Base-by-base conservation (phyloP, 176 grass and related monocot species). In the Rhynchospora breviuscula region DNA sequence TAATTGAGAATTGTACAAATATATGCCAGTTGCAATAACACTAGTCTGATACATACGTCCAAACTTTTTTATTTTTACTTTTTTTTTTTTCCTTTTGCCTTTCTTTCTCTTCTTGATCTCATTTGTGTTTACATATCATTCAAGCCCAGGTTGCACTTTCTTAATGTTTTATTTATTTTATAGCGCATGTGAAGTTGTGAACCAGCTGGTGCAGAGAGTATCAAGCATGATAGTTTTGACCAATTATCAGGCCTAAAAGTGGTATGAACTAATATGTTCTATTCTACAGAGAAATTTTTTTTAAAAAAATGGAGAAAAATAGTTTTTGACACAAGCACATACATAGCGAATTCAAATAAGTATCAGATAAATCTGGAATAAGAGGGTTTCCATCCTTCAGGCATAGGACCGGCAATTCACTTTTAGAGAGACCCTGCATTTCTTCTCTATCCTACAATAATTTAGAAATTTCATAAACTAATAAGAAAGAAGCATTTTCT, bases 351-450 rank as follows among this genome's bases (percentile, higher is more conserved):
- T 93, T 86, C 85, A 95, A 83, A 86, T 90, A 90, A 80, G 71
- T 69, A 87, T 89, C 93, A 18, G 93, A 93, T 85, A 93, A 74
- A 88, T 98, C 96, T 73, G 92, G 96, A 90, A 98, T 90, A 78
- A 86, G 89, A 91, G 91, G 93, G 64, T 94, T 98, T 60, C 87
- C 84, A 87, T 90, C 89, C 85, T 87, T 95, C 78, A 98, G 81
- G 77, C 96, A 98, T 26, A 95, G 71, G 57, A 95, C 80, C 45
- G 96, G 87, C 85, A 98, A 81, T 60, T 91, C 83, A 57, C 85
- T 80, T 79, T 83, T 93, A 60, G 93, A 87, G 82, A 93, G 66
- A 82, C 59, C 79, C 87, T 89, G 81, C 81, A 93, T 79, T 85
- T 88, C 86, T 83, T 88, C 63, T 68, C 66, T 91, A 59, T 93